Evolutionary conservation across 306 rosid species (phyloP).

Genomic region (Arachis hypogaea): DNA sequence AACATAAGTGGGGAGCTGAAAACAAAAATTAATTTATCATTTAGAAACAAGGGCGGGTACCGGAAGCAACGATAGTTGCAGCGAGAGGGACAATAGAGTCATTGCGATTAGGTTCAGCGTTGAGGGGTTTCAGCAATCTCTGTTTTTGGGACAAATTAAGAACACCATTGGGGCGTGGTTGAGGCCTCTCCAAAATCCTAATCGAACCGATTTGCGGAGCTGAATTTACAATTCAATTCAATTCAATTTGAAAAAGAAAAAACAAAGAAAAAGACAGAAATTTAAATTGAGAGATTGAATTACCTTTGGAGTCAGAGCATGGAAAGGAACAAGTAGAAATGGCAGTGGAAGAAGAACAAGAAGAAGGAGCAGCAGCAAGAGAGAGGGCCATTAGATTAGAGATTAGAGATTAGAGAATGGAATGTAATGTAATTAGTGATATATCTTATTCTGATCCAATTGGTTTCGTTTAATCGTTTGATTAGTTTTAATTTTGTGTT

Average conservation of each 20-base stretch:
- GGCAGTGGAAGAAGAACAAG: slow-evolving; percentile 60
- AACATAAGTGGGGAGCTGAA: background rate
- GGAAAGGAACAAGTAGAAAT: slow-evolving; percentile 47
- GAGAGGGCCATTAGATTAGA: slow-evolving; percentile 57
- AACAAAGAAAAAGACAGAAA: no score
- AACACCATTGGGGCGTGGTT: slow-evolving; percentile 5
- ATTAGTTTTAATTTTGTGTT: background rate
- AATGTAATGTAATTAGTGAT: background rate
- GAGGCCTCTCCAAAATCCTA: slow-evolving; percentile 41
- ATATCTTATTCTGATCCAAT: background rate
- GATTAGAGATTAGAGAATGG: background rate
- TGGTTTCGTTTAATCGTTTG: background rate
- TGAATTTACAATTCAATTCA: slow-evolving; percentile 37
- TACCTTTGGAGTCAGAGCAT: slow-evolving; percentile 57
- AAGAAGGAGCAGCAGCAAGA: slow-evolving; percentile 40
- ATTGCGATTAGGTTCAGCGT: slow-evolving; percentile 52
- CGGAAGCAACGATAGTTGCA: slow-evolving; percentile 53
- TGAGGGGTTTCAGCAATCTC: slow-evolving; percentile 48
- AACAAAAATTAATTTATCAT: background rate
- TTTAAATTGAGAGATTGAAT: background rate
- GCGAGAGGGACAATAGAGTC: slow-evolving; percentile 58
- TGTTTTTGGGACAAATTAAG: slow-evolving; percentile 44
- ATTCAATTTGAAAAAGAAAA: background rate
- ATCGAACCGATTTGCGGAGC: slow-evolving; percentile 54
- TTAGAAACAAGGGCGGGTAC: slow-evolving; percentile 31